Percentiles rank a stretch among this genome's conserved stretches.
phyloP scores from a whole-genome alignment of 805 yeast species.

The Debaryomyces hansenii region DNA sequence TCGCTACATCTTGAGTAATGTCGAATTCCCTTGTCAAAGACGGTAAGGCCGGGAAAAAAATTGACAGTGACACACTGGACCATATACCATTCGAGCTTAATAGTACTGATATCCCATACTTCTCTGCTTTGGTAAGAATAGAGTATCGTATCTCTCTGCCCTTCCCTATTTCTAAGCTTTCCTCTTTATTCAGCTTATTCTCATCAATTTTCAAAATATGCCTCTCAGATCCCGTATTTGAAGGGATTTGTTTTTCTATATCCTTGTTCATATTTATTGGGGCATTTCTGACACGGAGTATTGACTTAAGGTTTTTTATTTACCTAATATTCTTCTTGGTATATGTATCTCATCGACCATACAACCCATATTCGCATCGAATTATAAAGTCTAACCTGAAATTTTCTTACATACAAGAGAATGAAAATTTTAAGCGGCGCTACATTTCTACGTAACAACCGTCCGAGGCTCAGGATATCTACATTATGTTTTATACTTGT shows the following conservation, averaged over 20 bases:
- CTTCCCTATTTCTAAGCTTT: background rate
- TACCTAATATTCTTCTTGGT: too few relatives aligned
- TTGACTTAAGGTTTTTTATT: too few relatives aligned
- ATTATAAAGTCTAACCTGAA: too few relatives aligned
- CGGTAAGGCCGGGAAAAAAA: constrained; percentile 77
- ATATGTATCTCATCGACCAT: too few relatives aligned
- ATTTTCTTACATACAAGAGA: too few relatives aligned
- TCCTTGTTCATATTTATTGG: background rate
- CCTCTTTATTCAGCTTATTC: background rate
- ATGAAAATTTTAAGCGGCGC: too few relatives aligned
- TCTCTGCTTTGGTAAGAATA: constrained; percentile 44
- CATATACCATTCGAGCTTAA: constrained; percentile 55
- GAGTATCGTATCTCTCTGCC: constrained; percentile 36
- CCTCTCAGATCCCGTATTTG: background rate
- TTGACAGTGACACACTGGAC: constrained; percentile 73
- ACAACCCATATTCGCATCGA: too few relatives aligned
- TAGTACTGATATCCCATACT: constrained; percentile 36
- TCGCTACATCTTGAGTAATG: constrained; percentile 57
- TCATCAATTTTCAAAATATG: background rate
- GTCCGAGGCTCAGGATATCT: too few relatives aligned
- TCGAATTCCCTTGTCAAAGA: constrained; percentile 54
- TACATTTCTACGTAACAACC: too few relatives aligned
- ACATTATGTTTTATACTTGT: too few relatives aligned
- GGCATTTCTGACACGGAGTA: too few relatives aligned
- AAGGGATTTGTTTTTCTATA: background rate